These are phyloP conservation scores for Rhodosporidiobolus odoratus DNA, from an alignment of 768 basidiomycete species.

Conservation along the genomic window DNA sequence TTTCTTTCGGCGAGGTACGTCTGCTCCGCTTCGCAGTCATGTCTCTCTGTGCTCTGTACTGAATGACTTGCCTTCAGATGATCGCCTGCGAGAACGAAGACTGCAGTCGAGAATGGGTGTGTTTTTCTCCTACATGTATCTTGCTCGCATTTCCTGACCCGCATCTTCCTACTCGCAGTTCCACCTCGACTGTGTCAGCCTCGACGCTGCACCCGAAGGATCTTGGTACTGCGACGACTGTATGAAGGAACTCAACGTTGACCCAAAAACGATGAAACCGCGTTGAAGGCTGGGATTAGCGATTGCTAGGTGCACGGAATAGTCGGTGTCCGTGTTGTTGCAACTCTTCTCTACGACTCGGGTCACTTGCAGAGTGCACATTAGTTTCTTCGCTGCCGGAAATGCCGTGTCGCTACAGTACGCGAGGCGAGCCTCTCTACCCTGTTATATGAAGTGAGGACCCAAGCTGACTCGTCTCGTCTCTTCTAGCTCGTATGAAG, in stretches of 20 bases:
- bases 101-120: slow-evolving; percentile 43
- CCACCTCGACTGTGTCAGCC: slow-evolving; percentile 40
- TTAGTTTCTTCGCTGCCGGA: not conserved
- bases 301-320: not conserved
- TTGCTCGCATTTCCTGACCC: not conserved
- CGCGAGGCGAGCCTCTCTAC: too few relatives aligned
- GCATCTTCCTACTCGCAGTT: slow-evolving; percentile 24
- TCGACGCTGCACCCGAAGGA: slow-evolving; percentile 40
- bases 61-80: slow-evolving; percentile 31
- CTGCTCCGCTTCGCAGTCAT: not conserved
- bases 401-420: too few relatives aligned
- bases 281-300: not conserved
- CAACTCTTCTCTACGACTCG: not conserved
- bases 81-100: slow-evolving; percentile 44
- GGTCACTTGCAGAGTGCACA: too few relatives aligned
- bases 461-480: too few relatives aligned
- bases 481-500: too few relatives aligned
- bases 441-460: too few relatives aligned
- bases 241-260: slow-evolving; percentile 8
- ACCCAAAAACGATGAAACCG: slow-evolving; percentile 11
- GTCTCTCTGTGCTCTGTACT: not conserved
- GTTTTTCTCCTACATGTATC: not conserved
- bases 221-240: slow-evolving; percentile 45
- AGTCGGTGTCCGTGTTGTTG: slow-evolving; percentile 5
- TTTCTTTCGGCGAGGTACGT: slow-evolving; percentile 41